Evolutionary conservation across 768 basidiomycete genomes (phyloP).

Genomic region (Mycena latifolia): DNA sequence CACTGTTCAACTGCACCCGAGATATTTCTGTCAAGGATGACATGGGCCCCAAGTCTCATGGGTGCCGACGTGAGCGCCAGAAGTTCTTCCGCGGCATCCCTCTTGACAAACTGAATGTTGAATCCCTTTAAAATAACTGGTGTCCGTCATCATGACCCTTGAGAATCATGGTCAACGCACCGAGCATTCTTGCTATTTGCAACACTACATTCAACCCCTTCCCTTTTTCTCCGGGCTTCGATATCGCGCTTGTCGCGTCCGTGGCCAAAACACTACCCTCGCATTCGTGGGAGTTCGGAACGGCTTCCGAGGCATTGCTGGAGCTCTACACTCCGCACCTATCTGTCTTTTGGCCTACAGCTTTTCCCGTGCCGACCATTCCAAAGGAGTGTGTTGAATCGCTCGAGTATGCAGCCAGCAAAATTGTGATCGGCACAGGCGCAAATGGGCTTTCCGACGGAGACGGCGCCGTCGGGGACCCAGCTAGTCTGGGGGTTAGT

Average conservation of each 20-base stretch:
- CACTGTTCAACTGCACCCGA: too few relatives aligned
- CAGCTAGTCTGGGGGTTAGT: conserved; percentile 61
- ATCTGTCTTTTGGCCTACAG: conserved; percentile 52
- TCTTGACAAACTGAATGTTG: background rate
- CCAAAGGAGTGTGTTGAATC: conserved; percentile 40
- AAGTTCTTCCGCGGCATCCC: background rate
- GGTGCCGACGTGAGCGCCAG: background rate
- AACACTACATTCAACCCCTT: conserved; percentile 34
- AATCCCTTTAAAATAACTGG: background rate
- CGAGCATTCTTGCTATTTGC: conserved; percentile 14
- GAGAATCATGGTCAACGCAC: conserved; percentile 10
- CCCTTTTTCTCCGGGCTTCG: conserved; percentile 53
- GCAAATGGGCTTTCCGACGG: conserved; percentile 51
- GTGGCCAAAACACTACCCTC: conserved; percentile 52
- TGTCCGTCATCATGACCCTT: too few relatives aligned
- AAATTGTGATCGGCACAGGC: conserved; percentile 50
- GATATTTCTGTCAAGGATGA: background rate
- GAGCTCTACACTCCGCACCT: conserved; percentile 55
- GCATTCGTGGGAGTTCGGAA: conserved; percentile 63
- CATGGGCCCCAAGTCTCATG: background rate
- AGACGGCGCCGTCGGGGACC: conserved; percentile 59
- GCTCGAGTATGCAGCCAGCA: conserved; percentile 53
- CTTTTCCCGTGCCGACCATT: conserved; percentile 50
- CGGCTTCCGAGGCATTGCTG: conserved; percentile 51
- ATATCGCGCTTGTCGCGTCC: conserved; percentile 47